Conservation (phyloP, 1,139 yeast genomes). For the Kodamaea alishanica region DNA sequence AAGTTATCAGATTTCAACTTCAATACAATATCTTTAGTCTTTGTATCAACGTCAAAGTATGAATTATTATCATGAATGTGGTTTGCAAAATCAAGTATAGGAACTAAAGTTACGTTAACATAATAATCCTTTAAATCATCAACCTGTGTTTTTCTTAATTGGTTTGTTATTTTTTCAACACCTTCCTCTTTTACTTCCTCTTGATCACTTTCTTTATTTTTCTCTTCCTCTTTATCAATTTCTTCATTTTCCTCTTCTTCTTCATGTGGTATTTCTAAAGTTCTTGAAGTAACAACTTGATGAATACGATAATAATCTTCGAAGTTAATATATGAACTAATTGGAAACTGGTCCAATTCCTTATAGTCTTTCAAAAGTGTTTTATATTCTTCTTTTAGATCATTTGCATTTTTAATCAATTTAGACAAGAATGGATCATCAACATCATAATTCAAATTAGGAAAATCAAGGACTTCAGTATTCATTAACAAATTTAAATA, state of each 20-base stretch:
- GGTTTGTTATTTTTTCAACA: background rate
- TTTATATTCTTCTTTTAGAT: slow-evolving; percentile 20
- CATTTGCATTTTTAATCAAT: slow-evolving; percentile 17
- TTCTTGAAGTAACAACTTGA: slow-evolving; percentile 54
- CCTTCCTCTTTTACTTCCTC: slow-evolving; percentile 2
- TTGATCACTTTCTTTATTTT: slow-evolving; percentile 3
- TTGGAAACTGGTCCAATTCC: slow-evolving; percentile 10
- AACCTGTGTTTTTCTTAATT: background rate
- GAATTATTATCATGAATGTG: slow-evolving; percentile 50
- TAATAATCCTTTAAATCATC: slow-evolving; percentile 31
- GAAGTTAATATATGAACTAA: slow-evolving; percentile 18
- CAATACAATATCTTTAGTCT: slow-evolving; percentile 44
- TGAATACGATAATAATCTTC: slow-evolving; percentile 37
- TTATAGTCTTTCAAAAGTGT: slow-evolving; percentile 18
- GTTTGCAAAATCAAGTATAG: slow-evolving; percentile 64
- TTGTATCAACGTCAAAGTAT: slow-evolving; percentile 57
- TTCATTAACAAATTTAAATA: slow-evolving; percentile 28
- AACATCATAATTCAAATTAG: slow-evolving; percentile 11
- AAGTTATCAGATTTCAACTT: slow-evolving; percentile 20
- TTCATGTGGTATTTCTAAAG: slow-evolving; percentile 58
- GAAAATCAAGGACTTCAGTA: slow-evolving; percentile 16
- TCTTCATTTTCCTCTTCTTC: slow-evolving; percentile 10
- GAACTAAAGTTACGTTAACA: slow-evolving; percentile 58
- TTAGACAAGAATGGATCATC: slow-evolving; percentile 17
- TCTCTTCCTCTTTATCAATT: slow-evolving; percentile 1